Percentiles rank a stretch among this genome's conserved stretches.
phyloP scores from a whole-genome alignment of 441 rosid species.

The Pelargonium citronellum region DNA sequence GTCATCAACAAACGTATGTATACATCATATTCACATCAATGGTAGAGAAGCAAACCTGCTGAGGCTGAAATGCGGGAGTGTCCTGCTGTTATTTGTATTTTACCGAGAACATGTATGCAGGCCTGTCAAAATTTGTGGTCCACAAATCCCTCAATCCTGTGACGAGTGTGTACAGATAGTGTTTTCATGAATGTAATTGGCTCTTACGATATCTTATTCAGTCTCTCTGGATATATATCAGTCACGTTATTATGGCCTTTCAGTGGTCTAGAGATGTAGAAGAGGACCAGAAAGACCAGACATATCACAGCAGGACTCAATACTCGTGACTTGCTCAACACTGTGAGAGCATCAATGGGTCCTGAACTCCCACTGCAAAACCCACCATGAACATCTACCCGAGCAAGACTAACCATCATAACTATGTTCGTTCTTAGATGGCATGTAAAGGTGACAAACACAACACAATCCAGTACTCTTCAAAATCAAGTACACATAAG shows the following conservation, averaged over 20 bases:
- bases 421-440: too few species aligned
- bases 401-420: not conserved
- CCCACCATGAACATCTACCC: too few species aligned
- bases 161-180: not conserved
- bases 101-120: not conserved
- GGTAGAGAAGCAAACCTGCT: too few species aligned
- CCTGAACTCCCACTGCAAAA: too few species aligned
- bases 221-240: not conserved
- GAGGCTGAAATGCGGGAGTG: too few species aligned
- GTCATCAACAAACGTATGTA: too few species aligned
- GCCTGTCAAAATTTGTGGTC: conserved; percentile 3
- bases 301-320: not conserved
- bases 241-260: not conserved
- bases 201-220: not conserved
- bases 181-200: not conserved
- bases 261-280: not conserved
- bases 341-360: too few species aligned
- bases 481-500: not conserved
- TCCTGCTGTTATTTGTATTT: too few species aligned
- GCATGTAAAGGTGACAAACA: too few species aligned
- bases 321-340: too few species aligned
- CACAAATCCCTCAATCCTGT: not conserved
- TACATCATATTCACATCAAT: too few species aligned
- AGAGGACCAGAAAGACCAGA: not conserved
- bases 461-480: too few species aligned